Evolutionary conservation across 2,329 filamentous ascomycete genomes (phyloP).

Genomic region (Pseudogymnoascus sp.): DNA sequence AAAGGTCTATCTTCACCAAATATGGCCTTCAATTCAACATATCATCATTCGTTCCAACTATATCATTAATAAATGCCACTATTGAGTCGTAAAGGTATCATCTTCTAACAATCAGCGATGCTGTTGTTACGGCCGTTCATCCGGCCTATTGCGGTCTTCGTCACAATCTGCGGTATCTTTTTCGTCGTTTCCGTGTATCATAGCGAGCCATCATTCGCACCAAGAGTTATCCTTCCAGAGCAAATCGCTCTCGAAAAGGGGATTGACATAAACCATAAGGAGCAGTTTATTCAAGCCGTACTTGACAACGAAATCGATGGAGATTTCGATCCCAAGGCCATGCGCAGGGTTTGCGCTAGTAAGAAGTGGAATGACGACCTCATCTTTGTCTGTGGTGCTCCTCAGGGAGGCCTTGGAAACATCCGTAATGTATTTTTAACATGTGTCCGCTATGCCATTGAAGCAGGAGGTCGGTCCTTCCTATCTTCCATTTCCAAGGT

Average conservation of each 20-base stretch:
- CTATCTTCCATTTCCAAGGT: slow-evolving; percentile 13
- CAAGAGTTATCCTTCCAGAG: not conserved
- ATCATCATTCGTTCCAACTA: too few species aligned
- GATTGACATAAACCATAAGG: not conserved
- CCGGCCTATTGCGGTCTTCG: not conserved
- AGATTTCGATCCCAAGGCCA: slow-evolving; percentile 16
- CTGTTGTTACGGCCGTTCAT: not conserved
- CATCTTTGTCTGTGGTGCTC: slow-evolving; percentile 38
- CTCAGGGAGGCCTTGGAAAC: slow-evolving; percentile 37
- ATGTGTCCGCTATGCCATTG: slow-evolving; percentile 41
- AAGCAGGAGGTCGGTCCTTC: slow-evolving; percentile 37
- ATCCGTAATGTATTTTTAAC: slow-evolving; percentile 39
- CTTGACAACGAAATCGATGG: slow-evolving; percentile 20
- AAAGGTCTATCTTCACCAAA: too few species aligned
- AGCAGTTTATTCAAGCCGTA: slow-evolving; percentile 16
- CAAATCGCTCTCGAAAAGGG: not conserved
- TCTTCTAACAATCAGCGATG: not conserved
- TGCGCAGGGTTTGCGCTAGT: slow-evolving; percentile 28
- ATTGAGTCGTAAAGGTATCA: not conserved
- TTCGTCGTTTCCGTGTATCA: not conserved
- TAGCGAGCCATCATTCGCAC: not conserved
- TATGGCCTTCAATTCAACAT: too few species aligned
- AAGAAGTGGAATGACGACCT: slow-evolving; percentile 37
- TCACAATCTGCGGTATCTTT: not conserved
- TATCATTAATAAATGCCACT: not conserved